phyloP scores from a whole-genome alignment of 495 filamentous ascomycete genomes.

The Astrothelium subdiscretum region DNA sequence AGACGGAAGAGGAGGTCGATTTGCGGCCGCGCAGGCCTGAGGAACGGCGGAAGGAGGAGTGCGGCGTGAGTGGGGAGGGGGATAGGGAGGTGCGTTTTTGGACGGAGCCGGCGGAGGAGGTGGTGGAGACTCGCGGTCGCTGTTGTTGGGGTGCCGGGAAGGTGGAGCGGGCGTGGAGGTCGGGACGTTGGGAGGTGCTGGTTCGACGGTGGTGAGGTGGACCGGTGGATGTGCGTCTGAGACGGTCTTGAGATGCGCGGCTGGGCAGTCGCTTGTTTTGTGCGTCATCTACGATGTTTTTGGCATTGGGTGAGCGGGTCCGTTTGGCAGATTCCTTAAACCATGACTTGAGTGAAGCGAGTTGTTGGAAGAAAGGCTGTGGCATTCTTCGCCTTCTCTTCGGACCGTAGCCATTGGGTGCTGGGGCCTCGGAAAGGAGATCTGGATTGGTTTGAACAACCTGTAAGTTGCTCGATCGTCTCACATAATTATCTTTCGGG shows the following conservation, averaged over 20 bases:
- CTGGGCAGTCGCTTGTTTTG: constrained; percentile 4
- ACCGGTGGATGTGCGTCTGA: constrained; percentile 12
- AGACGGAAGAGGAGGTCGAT: constrained; percentile 91
- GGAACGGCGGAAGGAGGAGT: constrained; percentile 66
- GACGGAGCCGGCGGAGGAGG: constrained; percentile 31
- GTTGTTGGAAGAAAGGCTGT: constrained; percentile 61
- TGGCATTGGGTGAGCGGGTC: constrained; percentile 50
- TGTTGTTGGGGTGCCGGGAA: constrained; percentile 25
- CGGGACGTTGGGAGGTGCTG: constrained; percentile 17
- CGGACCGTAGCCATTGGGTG: constrained; percentile 37
- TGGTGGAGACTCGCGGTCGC: constrained; percentile 20
- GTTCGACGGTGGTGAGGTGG: constrained; percentile 13
- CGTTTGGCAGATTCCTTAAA: constrained; percentile 67
- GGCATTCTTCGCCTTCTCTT: constrained; percentile 51
- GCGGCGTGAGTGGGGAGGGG: constrained; percentile 77
- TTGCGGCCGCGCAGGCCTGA: constrained; percentile 81
- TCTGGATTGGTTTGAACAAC: constrained; percentile 44
- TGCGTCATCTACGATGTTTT: constrained; percentile 30
- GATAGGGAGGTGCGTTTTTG: constrained; percentile 77
- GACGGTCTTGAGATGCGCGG: constrained; percentile 1
- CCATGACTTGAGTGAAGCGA: constrained; percentile 83
- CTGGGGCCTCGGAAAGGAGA: constrained; percentile 31
- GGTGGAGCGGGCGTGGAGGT: constrained; percentile 19
- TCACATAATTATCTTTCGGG: constrained; percentile 54
- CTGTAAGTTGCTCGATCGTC: background rate